Evolutionary conservation across 2,329 filamentous ascomycete species (phyloP), one percentile per base, ranked within the genome.

Genomic region (Tolypocladium inflatum): DNA sequence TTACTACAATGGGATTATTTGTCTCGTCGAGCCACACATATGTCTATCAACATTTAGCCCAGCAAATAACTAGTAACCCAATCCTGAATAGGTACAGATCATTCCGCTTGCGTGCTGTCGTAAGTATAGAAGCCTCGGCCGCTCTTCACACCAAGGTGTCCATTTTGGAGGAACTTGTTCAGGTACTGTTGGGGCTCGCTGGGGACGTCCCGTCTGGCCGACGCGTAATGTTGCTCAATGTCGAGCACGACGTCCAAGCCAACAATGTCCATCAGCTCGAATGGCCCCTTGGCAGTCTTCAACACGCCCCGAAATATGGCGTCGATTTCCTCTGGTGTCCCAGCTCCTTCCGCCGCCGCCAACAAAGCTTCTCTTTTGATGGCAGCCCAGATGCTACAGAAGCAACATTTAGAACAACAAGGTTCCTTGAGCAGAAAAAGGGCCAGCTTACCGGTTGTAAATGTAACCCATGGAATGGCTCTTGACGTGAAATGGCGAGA

Each of bases 291-390:
- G 3, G 64, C 63, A 0, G 68, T 70, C 51, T 70, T 70, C 2
- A 70, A 59, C 2, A 70, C 62, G 1, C 64, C 65, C 21, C 64
- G 66, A 58, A 70, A 70, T 9, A 70, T 69, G 33, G 62, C 61
- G 26, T 70, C 68, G 9, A 70, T 70, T 55, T 70, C 68, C 51
- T 68, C 60, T 0, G 68, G 68, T 3, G 67, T 67, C 9, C 67
- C 68, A 2, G 59, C 65, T 4, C 68, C 67, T 53, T 70, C 68
- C 10, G 68, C 64, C 6, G 68, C 68, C 1, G 68, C 61, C 4
- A 70, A 63, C 0, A 70, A 65, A 2, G 68, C 68, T 39, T 70
- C 68, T 54, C 68, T 57, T 23, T 70, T 70, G 30, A 70, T 70
- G 1, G 68, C 68, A 13, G 68, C 68, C 68, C 68, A 70, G 30